Percentiles rank a stretch among this genome's conserved stretches.
phyloP scores from a whole-genome alignment of 108 stramenopile genomes.

The Skeletonema potamos region DNA sequence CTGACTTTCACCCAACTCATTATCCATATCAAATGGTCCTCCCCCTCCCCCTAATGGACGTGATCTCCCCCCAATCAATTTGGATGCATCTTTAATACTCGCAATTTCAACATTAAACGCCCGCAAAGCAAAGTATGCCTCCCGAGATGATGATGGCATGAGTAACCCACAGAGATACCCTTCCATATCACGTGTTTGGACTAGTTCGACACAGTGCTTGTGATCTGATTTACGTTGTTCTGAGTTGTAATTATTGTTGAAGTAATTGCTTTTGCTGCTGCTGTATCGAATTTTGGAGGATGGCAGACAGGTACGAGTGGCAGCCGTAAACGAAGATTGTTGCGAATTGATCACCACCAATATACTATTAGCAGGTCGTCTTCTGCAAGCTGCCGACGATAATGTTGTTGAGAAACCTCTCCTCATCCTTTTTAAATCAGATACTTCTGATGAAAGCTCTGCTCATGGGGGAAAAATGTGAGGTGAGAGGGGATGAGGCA shows the following conservation, averaged over 20 bases:
- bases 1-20: neutral
- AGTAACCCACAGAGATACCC: conserved; percentile 79
- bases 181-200: conserved; percentile 73
- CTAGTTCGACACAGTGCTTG: conserved; percentile 75
- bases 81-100: conserved; percentile 63
- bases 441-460: too few species aligned
- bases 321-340: neutral
- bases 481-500: too few species aligned
- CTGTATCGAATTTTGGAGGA: neutral
- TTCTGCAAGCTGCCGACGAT: neutral
- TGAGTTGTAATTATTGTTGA: too few species aligned
- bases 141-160: conserved; percentile 60
- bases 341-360: neutral
- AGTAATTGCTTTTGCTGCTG: neutral
- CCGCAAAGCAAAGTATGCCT: conserved; percentile 70
- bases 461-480: neutral
- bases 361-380: too few species aligned
- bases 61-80: neutral
- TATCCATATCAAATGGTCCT: conserved; percentile 7
- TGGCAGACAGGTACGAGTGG: neutral
- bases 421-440: neutral
- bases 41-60: conserved; percentile 2
- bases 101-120: conserved; percentile 86
- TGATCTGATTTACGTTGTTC: conserved; percentile 52
- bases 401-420: neutral